Conservation (phyloP, 225 moss, liverwort and hornwort genomes). For the Straminergon stramineum region DNA sequence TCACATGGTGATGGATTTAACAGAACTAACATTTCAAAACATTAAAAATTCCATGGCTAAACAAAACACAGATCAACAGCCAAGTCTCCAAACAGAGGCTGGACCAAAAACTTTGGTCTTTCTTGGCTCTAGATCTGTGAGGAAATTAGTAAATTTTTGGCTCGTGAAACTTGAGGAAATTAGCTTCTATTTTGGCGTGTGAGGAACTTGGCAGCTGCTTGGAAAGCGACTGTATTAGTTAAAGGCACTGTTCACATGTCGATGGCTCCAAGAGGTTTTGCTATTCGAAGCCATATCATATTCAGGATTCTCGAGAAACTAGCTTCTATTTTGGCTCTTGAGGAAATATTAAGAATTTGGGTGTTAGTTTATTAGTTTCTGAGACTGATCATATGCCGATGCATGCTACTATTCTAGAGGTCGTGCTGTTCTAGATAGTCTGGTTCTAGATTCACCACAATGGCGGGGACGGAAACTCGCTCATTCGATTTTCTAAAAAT, state of each 20-base stretch:
- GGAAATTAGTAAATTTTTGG: not conserved
- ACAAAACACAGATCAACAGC: not conserved
- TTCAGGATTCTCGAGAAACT: not conserved
- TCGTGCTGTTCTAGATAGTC: not conserved
- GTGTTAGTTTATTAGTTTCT: not conserved
- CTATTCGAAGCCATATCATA: not conserved
- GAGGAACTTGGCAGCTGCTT: not conserved
- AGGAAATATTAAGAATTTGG: not conserved
- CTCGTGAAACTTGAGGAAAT: not conserved
- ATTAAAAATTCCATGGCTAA: not conserved
- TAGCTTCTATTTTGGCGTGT: not conserved
- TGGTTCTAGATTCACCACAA: too few species aligned
- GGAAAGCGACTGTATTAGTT: not conserved
- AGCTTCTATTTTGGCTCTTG: not conserved
- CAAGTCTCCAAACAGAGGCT: not conserved
- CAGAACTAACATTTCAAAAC: not conserved
- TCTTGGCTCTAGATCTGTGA: too few species aligned
- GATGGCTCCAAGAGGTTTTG: not conserved
- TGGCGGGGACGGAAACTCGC: not conserved
- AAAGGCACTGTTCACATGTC: not conserved
- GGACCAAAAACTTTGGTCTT: not conserved
- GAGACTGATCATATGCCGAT: not conserved
- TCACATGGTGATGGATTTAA: not conserved
- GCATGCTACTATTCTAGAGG: not conserved
- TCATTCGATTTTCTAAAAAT: not conserved